Conservation (phyloP, 352 stramenopile genomes). For the Globisporangium recalcitrans region DNA sequence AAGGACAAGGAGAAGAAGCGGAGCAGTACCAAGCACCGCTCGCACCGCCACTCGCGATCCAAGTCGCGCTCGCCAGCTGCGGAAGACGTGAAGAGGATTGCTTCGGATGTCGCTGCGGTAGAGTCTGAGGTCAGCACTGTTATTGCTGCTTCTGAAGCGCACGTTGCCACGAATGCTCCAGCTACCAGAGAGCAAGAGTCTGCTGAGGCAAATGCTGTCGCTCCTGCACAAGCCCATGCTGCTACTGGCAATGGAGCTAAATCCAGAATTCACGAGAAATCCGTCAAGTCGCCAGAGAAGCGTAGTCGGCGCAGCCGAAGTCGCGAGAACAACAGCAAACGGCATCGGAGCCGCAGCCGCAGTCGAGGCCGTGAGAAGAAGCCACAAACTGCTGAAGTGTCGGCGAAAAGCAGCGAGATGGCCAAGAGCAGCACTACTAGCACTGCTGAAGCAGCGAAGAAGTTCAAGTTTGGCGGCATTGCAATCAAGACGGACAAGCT, state of each 20-base stretch:
- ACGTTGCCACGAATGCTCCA: not conserved
- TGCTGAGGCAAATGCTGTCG: not conserved
- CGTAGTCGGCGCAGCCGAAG: slow-evolving; percentile 18
- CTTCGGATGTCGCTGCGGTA: not conserved
- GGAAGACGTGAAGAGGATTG: not conserved
- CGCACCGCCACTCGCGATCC: slow-evolving; percentile 13
- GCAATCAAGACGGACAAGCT: slow-evolving; percentile 45
- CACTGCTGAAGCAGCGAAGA: slow-evolving; percentile 27
- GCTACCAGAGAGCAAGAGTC: not conserved
- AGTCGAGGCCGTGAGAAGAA: slow-evolving; percentile 26
- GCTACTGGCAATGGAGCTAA: not conserved
- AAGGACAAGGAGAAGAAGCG: slow-evolving; percentile 19
- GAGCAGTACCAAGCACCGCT: slow-evolving; percentile 11
- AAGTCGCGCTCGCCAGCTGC: slow-evolving; percentile 10
- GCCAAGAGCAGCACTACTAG: slow-evolving; percentile 1
- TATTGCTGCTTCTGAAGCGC: not conserved
- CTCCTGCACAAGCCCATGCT: not conserved
- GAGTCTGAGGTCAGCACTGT: not conserved
- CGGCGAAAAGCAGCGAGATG: slow-evolving; percentile 4
- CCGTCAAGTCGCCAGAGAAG: slow-evolving; percentile 9
- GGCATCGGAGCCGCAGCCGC: slow-evolving; percentile 19
- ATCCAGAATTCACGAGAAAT: not conserved
- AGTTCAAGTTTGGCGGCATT: slow-evolving; percentile 69
- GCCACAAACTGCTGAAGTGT: not conserved
- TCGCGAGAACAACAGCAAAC: slow-evolving; percentile 15